phyloP scores from a whole-genome alignment of 2,329 filamentous ascomycete genomes.

The Scytalidium sp. region DNA sequence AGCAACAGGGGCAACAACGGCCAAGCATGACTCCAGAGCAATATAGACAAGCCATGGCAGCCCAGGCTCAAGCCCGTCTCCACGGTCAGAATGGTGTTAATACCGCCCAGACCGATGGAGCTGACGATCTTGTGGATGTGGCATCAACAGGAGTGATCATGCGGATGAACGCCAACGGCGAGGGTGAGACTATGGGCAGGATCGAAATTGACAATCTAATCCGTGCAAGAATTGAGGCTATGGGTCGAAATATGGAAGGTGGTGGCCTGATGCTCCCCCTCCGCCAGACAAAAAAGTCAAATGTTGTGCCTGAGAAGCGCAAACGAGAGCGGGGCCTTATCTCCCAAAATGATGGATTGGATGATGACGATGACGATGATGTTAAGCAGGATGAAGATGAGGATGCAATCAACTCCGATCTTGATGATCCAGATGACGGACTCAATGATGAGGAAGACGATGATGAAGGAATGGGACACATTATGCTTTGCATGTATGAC shows the following conservation, averaged over 20 bases:
- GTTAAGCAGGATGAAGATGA: conserved; percentile 68
- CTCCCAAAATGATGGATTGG: conserved; percentile 55
- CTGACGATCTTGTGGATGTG: conserved; percentile 52
- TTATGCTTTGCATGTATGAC: conserved; percentile 99
- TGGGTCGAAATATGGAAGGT: conserved; percentile 68
- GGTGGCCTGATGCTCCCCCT: conserved; percentile 75
- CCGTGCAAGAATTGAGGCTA: conserved; percentile 63
- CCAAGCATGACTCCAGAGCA: conserved; percentile 22
- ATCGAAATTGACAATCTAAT: conserved; percentile 67
- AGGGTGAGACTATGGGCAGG: conserved; percentile 53
- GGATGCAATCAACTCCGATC: conserved; percentile 96
- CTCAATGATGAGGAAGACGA: conserved; percentile 81
- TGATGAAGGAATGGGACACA: conserved; percentile 78
- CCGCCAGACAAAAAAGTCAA: conserved; percentile 32
- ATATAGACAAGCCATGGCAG: conserved; percentile 26
- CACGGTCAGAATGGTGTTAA: conserved; percentile 36
- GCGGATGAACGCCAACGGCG: conserved; percentile 50
- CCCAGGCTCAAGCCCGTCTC: conserved; percentile 28
- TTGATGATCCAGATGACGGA: conserved; percentile 91
- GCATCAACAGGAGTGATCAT: conserved; percentile 54
- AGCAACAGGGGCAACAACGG: conserved; percentile 24
- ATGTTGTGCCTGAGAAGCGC: conserved; percentile 29
- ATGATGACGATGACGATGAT: conserved; percentile 56
- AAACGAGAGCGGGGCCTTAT: conserved; percentile 18
- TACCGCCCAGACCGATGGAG: conserved; percentile 72